Evolutionary conservation across 805 yeast genomes (phyloP).

Genomic region (Candida xiaguanensis): DNA sequence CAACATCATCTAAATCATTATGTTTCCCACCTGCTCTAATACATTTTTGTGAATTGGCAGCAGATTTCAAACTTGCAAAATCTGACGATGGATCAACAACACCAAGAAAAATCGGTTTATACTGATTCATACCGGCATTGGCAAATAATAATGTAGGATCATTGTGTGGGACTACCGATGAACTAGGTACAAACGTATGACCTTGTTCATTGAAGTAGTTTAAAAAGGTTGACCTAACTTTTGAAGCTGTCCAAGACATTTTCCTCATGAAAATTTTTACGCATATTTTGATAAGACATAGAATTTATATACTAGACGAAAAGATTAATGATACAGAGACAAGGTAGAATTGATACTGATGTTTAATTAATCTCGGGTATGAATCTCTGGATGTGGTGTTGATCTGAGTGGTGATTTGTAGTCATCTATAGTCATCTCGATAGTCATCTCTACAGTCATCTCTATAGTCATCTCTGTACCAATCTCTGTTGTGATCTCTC

Average conservation of each 20-base stretch:
- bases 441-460: too few relatives aligned
- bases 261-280: conserved; percentile 1
- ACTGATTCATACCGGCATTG: conserved; percentile 99
- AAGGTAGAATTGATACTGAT: too few relatives aligned
- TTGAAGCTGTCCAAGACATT: conserved; percentile 38
- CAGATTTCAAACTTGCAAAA: conserved; percentile 78
- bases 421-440: too few relatives aligned
- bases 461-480: too few relatives aligned
- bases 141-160: conserved; percentile 96
- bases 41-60: conserved; percentile 95
- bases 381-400: too few relatives aligned
- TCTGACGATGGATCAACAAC: conserved; percentile 95
- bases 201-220: conserved; percentile 65
- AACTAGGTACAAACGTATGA: conserved; percentile 85
- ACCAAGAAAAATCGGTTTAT: conserved; percentile 95
- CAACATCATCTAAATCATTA: conserved; percentile 96
- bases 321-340: too few relatives aligned
- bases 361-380: too few relatives aligned
- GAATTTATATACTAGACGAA: too few relatives aligned
- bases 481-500: too few relatives aligned
- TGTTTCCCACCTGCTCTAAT: conserved; percentile 99
- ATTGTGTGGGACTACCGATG: conserved; percentile 95
- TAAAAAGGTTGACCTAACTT: conserved; percentile 81
- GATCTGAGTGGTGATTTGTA: too few relatives aligned
- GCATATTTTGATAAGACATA: conserved; percentile 15